Base-by-base conservation (phyloP, 2,329 filamentous ascomycete genomes). In the Aspergillus nomiae region DNA sequence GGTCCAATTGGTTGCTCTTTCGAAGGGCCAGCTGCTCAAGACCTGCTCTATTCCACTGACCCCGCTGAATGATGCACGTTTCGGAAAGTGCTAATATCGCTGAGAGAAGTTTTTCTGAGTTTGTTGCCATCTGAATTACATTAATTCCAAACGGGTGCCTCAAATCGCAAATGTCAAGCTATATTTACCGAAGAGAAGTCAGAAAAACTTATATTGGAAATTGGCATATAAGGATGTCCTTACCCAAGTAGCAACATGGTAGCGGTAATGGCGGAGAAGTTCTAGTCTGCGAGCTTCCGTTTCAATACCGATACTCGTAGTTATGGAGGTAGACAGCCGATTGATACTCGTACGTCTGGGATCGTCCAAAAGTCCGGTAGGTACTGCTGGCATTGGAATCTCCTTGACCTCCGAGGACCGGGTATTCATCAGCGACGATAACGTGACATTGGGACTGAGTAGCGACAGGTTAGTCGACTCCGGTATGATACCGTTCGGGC, bases 151-250 rank as follows among this genome's bases (percentile, higher is more conserved):
- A 82, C 0, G 76, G 73, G 54, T 80, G 80, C 1, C 71, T 71
- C 36, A 77, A 66, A 46, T 82, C 81, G 50, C 75, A 80, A 5
- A 82, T 77, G 60, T 83, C 81, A 28, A 83, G 72, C 81, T 82
- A 38, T 14, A 30, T 30, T 30, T 28, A 11, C 12, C 5, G 1
- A 10, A 32, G 56, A 9, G 41, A 21, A 30, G 26, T 43, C 19
- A 58, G 57, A 28, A 26, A 28, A 24, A 9, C 6, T 12, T 41
- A 11, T n/a, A 21, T 21, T n/a, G n/a, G 21, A 21, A 19, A 10
- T 9, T 24, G n/a, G 3, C 2, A 36, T 24, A 11, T 1, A 21
- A 14, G 51, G 24, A 36, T n/a, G n/a, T 16, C 19, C 51, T 36
- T 54, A 54, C 51, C 51, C 51, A 19, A 38, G 34, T 4, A 21